These are phyloP conservation scores for Hypholoma sublateritium DNA, from an alignment of 768 basidiomycete genomes.

Conservation along the genomic window DNA sequence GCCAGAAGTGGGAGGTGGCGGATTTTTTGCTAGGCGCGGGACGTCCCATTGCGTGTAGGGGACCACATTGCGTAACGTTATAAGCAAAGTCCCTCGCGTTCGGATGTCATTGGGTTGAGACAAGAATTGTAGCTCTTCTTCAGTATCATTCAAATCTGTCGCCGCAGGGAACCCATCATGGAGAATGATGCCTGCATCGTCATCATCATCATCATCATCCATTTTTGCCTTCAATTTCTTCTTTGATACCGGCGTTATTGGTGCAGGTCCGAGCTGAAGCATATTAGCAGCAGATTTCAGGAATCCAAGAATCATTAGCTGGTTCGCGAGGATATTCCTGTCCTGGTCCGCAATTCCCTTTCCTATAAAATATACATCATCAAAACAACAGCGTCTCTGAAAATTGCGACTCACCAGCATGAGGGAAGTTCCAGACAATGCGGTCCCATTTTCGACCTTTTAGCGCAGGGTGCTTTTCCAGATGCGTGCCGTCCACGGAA, in stretches of 20 bases:
- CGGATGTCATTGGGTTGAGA: slow-evolving; percentile 3
- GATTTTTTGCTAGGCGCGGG: slow-evolving; percentile 71
- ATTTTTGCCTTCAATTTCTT: slow-evolving; percentile 44
- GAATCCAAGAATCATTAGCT: slow-evolving; percentile 79
- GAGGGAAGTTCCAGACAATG: slow-evolving; percentile 95
- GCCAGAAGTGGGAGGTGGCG: slow-evolving; percentile 50
- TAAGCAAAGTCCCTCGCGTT: slow-evolving; percentile 71
- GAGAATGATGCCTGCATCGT: slow-evolving; percentile 26
- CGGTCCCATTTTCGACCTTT: slow-evolving; percentile 71
- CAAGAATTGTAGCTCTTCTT: slow-evolving; percentile 9
- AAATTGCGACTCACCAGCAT: slow-evolving; percentile 65
- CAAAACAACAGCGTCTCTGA: background rate
- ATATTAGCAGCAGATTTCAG: slow-evolving; percentile 68
- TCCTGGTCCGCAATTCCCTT: slow-evolving; percentile 93
- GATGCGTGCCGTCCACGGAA: slow-evolving; percentile 77
- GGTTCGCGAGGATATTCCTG: slow-evolving; percentile 89
- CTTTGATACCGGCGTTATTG: slow-evolving; percentile 35
- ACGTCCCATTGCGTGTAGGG: slow-evolving; percentile 91
- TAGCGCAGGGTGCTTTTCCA: slow-evolving; percentile 59
- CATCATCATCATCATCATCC: slow-evolving; percentile 48
- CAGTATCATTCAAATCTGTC: slow-evolving; percentile 1
- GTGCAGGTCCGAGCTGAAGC: slow-evolving; percentile 57
- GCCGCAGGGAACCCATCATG: slow-evolving; percentile 27
- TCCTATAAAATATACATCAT: slow-evolving; percentile 39
- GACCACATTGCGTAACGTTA: slow-evolving; percentile 82